Evolutionary conservation across 805 yeast species (phyloP).

Genomic region (Barnettozyma wickerhamii): DNA sequence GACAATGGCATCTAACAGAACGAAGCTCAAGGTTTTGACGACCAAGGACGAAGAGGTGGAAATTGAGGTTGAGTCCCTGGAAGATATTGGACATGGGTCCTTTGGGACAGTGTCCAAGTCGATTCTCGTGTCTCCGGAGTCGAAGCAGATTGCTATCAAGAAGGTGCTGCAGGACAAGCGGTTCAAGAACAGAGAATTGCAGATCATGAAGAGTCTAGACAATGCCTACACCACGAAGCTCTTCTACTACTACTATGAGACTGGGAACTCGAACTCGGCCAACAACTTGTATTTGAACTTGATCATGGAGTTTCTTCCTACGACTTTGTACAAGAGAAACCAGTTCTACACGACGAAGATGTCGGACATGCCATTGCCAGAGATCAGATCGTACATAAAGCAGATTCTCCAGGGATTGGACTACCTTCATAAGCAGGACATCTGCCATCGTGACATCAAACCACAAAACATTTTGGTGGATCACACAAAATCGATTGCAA

Average conservation of each 20-base stretch:
- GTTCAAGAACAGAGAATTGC: constrained; percentile 91
- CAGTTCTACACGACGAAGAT: constrained; percentile 77
- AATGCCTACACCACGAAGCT: constrained; percentile 88
- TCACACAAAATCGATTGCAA: constrained; percentile 78
- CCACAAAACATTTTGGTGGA: constrained; percentile 87
- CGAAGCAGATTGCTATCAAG: constrained; percentile 79
- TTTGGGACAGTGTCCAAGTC: constrained; percentile 97
- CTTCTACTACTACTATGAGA: constrained; percentile 83
- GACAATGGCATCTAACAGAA: neutral
- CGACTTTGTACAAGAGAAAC: constrained; percentile 86
- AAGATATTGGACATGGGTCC: constrained; percentile 98
- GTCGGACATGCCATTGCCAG: constrained; percentile 80
- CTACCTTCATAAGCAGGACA: constrained; percentile 71
- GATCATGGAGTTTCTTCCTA: constrained; percentile 92
- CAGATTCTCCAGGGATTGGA: constrained; percentile 74
- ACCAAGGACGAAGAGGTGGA: constrained; percentile 27
- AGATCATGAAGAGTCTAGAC: constrained; percentile 85
- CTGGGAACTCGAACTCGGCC: constrained; percentile 39
- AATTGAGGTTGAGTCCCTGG: constrained; percentile 73
- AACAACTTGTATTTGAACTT: constrained; percentile 80
- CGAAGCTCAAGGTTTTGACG: constrained; percentile 11
- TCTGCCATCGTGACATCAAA: constrained; percentile 91
- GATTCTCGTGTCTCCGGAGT: constrained; percentile 64
- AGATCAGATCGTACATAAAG: constrained; percentile 80
- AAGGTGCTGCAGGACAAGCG: constrained; percentile 94